A percentile compares a stretch with the other conserved stretches of the same genome.
phyloP scores from a whole-genome alignment of 2,329 filamentous ascomycete genomes.

The Gaeumannomyces sp. region DNA sequence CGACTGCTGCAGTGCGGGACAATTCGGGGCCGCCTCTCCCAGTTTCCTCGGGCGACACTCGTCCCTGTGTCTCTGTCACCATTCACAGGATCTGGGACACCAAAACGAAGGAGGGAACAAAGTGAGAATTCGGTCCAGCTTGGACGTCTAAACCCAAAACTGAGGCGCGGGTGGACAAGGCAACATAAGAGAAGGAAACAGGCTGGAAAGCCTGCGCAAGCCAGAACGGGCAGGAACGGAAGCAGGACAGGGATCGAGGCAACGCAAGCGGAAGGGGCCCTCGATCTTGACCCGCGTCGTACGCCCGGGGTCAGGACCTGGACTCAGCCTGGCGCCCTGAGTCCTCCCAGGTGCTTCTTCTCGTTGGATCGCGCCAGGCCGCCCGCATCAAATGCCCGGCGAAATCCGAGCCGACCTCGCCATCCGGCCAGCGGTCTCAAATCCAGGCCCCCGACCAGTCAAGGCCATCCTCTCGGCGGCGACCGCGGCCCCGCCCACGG shows the following conservation, averaged over 20 bases:
- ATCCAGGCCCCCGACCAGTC: background rate
- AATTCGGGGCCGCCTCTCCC: too few relatives aligned
- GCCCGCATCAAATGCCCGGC: constrained; percentile 14
- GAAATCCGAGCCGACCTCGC: constrained; percentile 19
- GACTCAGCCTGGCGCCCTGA: background rate
- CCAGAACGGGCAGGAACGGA: background rate
- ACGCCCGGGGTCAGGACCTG: background rate
- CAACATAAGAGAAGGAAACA: too few relatives aligned
- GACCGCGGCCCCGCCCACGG: background rate
- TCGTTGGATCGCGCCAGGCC: background rate
- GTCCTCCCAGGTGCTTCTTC: constrained; percentile 4
- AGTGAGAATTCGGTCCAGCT: too few relatives aligned
- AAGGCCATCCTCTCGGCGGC: background rate
- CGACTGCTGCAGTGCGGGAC: too few relatives aligned
- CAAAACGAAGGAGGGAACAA: too few relatives aligned
- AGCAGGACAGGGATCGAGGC: background rate
- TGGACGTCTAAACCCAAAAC: too few relatives aligned
- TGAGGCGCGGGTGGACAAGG: too few relatives aligned
- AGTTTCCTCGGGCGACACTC: too few relatives aligned
- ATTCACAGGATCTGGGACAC: too few relatives aligned
- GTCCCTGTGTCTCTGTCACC: too few relatives aligned
- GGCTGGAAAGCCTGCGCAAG: background rate
- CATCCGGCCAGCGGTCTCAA: constrained; percentile 17
- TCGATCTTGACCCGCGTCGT: background rate
- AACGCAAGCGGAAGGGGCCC: background rate